Conservation (phyloP, 805 yeast species). For the Pichia occidentalis region DNA sequence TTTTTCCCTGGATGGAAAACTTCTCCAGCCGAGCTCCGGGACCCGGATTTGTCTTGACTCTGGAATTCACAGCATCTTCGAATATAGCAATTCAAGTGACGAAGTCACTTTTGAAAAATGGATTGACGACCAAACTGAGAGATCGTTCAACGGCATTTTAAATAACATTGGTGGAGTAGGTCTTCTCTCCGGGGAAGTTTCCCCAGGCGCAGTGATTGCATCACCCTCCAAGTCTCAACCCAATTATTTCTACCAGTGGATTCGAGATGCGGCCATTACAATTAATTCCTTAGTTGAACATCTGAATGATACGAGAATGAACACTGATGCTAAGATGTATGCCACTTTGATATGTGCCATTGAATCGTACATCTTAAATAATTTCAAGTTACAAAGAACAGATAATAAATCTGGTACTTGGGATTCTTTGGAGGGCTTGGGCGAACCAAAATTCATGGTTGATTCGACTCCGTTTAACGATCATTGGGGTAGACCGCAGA, state of each 20-base stretch:
- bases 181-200: slow-evolving; percentile 32
- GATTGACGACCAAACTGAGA: slow-evolving; percentile 37
- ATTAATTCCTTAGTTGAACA: slow-evolving; percentile 55
- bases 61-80: slow-evolving; percentile 3
- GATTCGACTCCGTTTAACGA: slow-evolving; percentile 57
- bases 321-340: slow-evolving; percentile 19
- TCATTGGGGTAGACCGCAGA: slow-evolving; percentile 92
- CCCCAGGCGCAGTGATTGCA: slow-evolving; percentile 73
- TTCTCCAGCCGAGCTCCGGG: too few relatives aligned
- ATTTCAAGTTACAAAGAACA: slow-evolving; percentile 54
- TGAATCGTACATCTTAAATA: slow-evolving; percentile 57
- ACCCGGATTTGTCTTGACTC: not conserved
- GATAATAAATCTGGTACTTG: slow-evolving; percentile 65
- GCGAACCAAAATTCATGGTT: slow-evolving; percentile 83
- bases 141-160: slow-evolving; percentile 41
- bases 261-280: slow-evolving; percentile 82
- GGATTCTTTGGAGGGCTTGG: slow-evolving; percentile 51
- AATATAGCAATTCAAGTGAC: not conserved
- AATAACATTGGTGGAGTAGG: slow-evolving; percentile 52
- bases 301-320: slow-evolving; percentile 35
- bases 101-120: slow-evolving; percentile 39
- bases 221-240: slow-evolving; percentile 70
- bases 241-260: slow-evolving; percentile 86
- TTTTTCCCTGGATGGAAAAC: too few relatives aligned
- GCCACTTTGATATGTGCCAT: slow-evolving; percentile 27